Evolutionary conservation across 108 stramenopile genomes (phyloP).

Genomic region (Pseudonitzschia multiseries): DNA sequence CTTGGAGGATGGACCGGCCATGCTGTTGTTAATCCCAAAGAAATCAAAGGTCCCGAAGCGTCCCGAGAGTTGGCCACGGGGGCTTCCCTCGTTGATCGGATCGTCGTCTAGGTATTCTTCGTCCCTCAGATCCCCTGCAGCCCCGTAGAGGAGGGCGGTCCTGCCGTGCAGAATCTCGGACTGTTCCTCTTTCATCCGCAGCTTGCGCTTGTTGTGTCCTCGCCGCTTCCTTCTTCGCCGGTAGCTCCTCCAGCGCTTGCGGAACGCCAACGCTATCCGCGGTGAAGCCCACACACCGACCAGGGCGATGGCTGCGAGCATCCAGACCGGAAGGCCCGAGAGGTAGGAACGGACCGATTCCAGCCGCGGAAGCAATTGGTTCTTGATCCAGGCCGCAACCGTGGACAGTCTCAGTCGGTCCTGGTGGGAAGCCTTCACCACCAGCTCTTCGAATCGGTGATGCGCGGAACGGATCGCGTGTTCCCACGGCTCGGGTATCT

Average conservation of each 20-base stretch:
- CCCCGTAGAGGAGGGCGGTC: background rate
- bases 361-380: background rate
- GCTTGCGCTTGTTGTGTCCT: background rate
- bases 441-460: conserved; percentile 1
- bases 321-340: background rate
- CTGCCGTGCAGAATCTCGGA: conserved; percentile 8
- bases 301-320: background rate
- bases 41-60: conserved; percentile 21
- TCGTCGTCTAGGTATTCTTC: conserved; percentile 3
- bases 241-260: background rate
- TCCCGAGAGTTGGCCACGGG: background rate
- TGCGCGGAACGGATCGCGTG: background rate
- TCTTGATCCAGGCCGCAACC: background rate
- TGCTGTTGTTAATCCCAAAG: conserved; percentile 15
- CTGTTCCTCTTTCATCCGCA: background rate
- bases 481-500: background rate
- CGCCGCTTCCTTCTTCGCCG: background rate
- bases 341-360: background rate
- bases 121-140: background rate
- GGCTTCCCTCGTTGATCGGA: no score
- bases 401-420: background rate
- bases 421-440: background rate
- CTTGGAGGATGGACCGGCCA: background rate
- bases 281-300: background rate
- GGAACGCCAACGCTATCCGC: background rate